Conservation (phyloP, 2,329 filamentous ascomycete species). For the Microsporum ferrugineum region DNA sequence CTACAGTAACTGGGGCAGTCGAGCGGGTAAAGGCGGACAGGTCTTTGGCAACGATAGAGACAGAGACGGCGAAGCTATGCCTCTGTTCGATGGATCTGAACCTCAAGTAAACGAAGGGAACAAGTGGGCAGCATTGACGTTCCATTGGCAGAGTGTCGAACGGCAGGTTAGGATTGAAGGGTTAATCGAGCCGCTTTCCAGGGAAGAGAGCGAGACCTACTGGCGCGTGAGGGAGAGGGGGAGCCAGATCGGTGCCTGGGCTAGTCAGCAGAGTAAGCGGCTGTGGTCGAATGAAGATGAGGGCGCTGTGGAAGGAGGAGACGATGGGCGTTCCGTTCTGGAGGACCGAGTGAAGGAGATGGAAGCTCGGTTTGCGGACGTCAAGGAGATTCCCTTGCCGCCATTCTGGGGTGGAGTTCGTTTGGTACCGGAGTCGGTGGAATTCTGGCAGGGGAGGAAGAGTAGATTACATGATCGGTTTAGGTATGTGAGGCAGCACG, state of each 20-base stretch:
- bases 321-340: conserved; percentile 61
- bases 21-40: conserved; percentile 40
- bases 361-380: conserved; percentile 61
- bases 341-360: conserved; percentile 67
- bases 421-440: conserved; percentile 71
- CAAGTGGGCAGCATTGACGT: conserved; percentile 68
- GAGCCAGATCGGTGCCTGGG: conserved; percentile 82
- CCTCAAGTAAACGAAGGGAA: conserved; percentile 40
- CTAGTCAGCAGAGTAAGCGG: conserved; percentile 75
- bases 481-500: conserved; percentile 57
- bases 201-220: conserved; percentile 60
- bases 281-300: conserved; percentile 37
- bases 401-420: conserved; percentile 90
- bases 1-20: conserved; percentile 79
- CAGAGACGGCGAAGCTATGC: neutral
- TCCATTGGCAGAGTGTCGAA: conserved; percentile 81
- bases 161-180: conserved; percentile 88
- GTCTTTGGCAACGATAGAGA: conserved; percentile 24
- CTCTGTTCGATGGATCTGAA: neutral
- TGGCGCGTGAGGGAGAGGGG: conserved; percentile 60
- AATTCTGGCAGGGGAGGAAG: conserved; percentile 92
- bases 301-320: conserved; percentile 30
- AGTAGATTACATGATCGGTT: conserved; percentile 92
- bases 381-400: conserved; percentile 75
- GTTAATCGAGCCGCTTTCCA: conserved; percentile 50